phyloP scores from a whole-genome alignment of 352 stramenopile genomes.

The Phytopythium chamaehyphon region DNA sequence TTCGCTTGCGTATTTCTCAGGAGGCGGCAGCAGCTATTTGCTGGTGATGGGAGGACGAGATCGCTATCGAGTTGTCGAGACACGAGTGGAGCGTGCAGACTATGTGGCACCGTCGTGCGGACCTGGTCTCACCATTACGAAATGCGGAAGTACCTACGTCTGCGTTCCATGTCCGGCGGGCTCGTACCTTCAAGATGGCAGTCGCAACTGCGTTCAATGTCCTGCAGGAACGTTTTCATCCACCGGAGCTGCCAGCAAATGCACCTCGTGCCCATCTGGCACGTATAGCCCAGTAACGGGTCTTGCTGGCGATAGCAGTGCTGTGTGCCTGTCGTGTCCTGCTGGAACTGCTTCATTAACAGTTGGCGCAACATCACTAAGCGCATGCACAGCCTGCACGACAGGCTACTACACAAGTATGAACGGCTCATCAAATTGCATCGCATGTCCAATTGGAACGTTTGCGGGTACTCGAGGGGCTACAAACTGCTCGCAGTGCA shows the following conservation, averaged over 20 bases:
- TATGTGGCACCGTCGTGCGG: conserved; percentile 53
- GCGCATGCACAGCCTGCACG: conserved; percentile 25
- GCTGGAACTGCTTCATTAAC: conserved; percentile 41
- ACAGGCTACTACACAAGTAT: conserved; percentile 23
- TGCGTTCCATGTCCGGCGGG: conserved; percentile 60
- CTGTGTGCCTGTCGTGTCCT: conserved; percentile 41
- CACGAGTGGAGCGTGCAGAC: conserved; percentile 40
- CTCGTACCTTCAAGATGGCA: conserved; percentile 49
- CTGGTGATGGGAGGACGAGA: conserved; percentile 65
- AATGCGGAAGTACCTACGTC: conserved; percentile 52
- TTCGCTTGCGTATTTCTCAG: conserved; percentile 38
- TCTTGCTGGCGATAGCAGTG: conserved; percentile 22
- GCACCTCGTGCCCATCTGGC: conserved; percentile 38
- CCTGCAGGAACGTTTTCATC: conserved; percentile 40
- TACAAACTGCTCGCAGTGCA: conserved; percentile 33
- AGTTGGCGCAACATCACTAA: conserved; percentile 22
- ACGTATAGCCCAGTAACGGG: conserved; percentile 43
- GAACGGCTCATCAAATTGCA: conserved; percentile 14
- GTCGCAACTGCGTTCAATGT: conserved; percentile 46
- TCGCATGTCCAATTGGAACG: conserved; percentile 13
- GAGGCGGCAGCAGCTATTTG: conserved; percentile 16
- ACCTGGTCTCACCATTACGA: conserved; percentile 43
- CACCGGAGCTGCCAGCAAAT: conserved; percentile 28
- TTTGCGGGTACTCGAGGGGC: conserved; percentile 17
- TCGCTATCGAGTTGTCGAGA: conserved; percentile 53